Conservation (phyloP, 2,329 filamentous ascomycete genomes). For the Emergomyces orientalis region DNA sequence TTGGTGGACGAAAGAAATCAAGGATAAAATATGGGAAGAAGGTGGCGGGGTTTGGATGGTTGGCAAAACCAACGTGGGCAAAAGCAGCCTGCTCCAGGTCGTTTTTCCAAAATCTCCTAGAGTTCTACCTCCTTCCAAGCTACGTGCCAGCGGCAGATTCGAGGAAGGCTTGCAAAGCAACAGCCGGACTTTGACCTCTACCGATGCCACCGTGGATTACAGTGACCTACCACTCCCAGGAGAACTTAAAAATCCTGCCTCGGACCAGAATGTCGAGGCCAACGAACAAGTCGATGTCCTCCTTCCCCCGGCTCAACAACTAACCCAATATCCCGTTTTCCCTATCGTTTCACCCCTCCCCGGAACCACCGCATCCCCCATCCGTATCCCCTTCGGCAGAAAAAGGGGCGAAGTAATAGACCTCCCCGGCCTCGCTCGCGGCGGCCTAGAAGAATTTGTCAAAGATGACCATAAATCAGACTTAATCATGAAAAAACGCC, state of each 20-base stretch:
- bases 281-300: constrained; percentile 32
- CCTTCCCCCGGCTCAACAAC: constrained; percentile 65
- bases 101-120: constrained; percentile 67
- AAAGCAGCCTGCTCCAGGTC: constrained; percentile 80
- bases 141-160: neutral
- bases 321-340: constrained; percentile 70
- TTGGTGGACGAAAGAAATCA: constrained; percentile 87
- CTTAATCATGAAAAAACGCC: constrained; percentile 68
- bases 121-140: constrained; percentile 53
- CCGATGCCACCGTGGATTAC: neutral
- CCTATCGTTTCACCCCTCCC: constrained; percentile 78
- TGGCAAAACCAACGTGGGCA: constrained; percentile 96
- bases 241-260: neutral
- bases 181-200: neutral
- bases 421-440: constrained; percentile 72
- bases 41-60: constrained; percentile 92
- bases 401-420: constrained; percentile 88
- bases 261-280: neutral
- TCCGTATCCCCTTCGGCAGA: constrained; percentile 79
- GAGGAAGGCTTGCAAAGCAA: neutral
- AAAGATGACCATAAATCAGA: constrained; percentile 54
- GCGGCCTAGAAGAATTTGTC: constrained; percentile 62
- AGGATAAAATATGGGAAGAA: constrained; percentile 72
- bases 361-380: constrained; percentile 90
- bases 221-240: neutral